Evolutionary conservation across 2,329 filamentous ascomycete species (phyloP), one percentile per base, ranked within the genome.

Genomic region (Claviceps sp.): DNA sequence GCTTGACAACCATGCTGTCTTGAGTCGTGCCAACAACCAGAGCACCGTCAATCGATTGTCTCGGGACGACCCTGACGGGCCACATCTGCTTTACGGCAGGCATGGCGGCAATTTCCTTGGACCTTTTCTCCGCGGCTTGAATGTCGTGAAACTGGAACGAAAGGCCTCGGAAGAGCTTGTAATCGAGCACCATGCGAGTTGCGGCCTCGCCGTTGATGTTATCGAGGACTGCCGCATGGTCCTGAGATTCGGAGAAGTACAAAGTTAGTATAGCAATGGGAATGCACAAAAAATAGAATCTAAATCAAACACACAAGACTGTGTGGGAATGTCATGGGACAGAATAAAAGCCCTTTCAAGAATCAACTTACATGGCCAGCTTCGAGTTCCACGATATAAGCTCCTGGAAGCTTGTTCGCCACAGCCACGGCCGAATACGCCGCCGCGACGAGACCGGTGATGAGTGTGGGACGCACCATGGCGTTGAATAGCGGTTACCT

Each of bases 351-450:
- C 16, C 24, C 26, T 48, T 41, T 19, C 19, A 19, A 19, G 19
- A 19, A 19, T 40, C 37, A 30, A 48, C 52, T 58, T 62, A 77
- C 75, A 58, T 73, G 64, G 8, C 68, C 66, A 19, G 75, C 70
- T 46, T 77, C 71, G 50, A 78, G 74, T 57, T 79, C 75, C 53
- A 79, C 68, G 56, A 79, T 74, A 62, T 73, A 79, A 24, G 71
- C 71, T 19, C 75, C 74, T 0, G 71, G 65, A 13, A 78, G 59
- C 69, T 51, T 5, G 52, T 56, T 22, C 44, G 59, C 19, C 19
- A 19, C 19, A 19, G 19, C 2, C 19, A 19, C 19, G 19, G 19
- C 19, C 19, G 19, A 19, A 30, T 60, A 61, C 38, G 62, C 62
- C 22, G 51, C 50, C 47, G 56, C 56, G 17, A 57, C 17, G 34